A percentile compares a stretch with the other conserved stretches of the same genome.
phyloP scores from a whole-genome alignment of 2,329 filamentous ascomycete genomes.

The Hyphodiscus sp. region DNA sequence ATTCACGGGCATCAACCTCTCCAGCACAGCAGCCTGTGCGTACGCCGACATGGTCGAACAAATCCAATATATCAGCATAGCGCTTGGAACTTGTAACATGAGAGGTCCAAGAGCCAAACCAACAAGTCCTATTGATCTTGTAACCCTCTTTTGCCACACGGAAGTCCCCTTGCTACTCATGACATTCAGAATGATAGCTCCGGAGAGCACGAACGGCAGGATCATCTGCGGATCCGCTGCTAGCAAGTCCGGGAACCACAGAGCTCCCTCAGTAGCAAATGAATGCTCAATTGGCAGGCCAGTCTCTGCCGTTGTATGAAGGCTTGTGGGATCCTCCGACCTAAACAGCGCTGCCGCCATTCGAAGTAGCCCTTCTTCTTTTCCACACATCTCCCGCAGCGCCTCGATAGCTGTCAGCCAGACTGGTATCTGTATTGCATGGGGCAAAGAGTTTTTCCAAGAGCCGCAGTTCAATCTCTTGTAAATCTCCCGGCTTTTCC shows the following conservation, averaged over 20 bases:
- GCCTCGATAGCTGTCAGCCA: conserved; percentile 42
- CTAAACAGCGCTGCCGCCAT: conserved; percentile 24
- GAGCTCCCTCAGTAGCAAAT: conserved; percentile 48
- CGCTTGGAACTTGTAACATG: conserved; percentile 35
- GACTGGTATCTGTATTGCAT: conserved; percentile 37
- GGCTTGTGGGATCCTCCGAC: neutral
- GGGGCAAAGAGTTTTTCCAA: conserved; percentile 29
- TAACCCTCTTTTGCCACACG: conserved; percentile 22
- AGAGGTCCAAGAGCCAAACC: conserved; percentile 35
- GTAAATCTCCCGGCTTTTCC: conserved; percentile 28
- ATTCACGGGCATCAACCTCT: conserved; percentile 33
- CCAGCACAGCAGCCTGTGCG: conserved; percentile 34
- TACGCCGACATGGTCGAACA: conserved; percentile 37
- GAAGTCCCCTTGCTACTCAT: conserved; percentile 7
- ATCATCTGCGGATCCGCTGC: conserved; percentile 43
- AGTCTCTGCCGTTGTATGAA: neutral
- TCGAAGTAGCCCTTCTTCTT: conserved; percentile 33
- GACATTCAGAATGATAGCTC: conserved; percentile 43
- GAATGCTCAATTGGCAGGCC: conserved; percentile 19
- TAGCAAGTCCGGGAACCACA: conserved; percentile 55
- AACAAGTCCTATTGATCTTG: conserved; percentile 30
- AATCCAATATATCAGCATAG: conserved; percentile 45
- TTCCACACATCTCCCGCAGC: conserved; percentile 40
- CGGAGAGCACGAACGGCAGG: conserved; percentile 43
- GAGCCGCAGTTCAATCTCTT: conserved; percentile 29